These are phyloP conservation scores for Avena sativa DNA, from an alignment of 176 grass and related monocot genomes.

Conservation along the genomic window DNA sequence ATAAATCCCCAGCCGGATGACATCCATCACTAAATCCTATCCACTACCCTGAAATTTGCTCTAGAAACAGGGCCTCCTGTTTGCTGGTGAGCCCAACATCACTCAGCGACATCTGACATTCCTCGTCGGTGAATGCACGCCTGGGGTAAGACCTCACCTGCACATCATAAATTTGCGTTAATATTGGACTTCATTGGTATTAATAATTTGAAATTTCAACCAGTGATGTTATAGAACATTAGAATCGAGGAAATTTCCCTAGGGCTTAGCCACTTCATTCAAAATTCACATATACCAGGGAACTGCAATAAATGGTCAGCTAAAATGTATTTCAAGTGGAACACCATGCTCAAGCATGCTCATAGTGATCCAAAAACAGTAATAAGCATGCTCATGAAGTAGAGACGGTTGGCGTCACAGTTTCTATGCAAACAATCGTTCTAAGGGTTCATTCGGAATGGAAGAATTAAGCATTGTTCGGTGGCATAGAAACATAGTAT, in stretches of 20 bases:
- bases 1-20: background rate
- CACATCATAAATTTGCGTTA: background rate
- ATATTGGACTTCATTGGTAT: background rate
- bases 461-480: background rate
- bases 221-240: background rate
- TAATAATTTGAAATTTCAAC: background rate
- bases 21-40: background rate
- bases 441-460: conserved; percentile 21
- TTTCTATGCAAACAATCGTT: background rate
- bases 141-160: conserved; percentile 93
- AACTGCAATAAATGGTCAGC: background rate
- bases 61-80: conserved; percentile 95
- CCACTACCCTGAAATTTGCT: conserved; percentile 62
- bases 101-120: conserved; percentile 65
- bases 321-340: background rate
- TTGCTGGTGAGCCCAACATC: conserved; percentile 85
- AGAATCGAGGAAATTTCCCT: background rate
- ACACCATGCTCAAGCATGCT: background rate
- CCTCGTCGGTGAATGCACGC: conserved; percentile 65
- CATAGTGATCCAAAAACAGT: background rate
- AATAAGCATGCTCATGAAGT: background rate
- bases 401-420: background rate
- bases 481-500: background rate
- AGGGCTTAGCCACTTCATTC: background rate
- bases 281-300: background rate